Evolutionary conservation across 768 basidiomycete species (phyloP).

Genomic region (Pluteus cervinus): DNA sequence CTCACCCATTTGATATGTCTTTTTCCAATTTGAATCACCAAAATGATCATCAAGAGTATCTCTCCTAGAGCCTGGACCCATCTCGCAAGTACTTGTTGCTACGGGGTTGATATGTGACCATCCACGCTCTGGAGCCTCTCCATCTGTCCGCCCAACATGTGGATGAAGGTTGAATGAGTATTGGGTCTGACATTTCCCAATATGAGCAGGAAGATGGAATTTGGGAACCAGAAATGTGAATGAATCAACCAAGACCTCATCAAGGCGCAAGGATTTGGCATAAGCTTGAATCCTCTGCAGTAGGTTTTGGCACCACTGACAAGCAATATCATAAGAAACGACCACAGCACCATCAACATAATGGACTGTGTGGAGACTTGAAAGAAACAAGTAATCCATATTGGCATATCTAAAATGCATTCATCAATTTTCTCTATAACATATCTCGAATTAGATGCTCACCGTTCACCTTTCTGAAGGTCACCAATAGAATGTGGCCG

Average conservation of each 20-base stretch:
- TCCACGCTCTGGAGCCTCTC: slow-evolving; percentile 19
- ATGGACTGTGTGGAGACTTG: slow-evolving; percentile 4
- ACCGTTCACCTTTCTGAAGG: slow-evolving; percentile 3
- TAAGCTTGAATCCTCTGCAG: slow-evolving; percentile 8
- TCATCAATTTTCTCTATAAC: no score
- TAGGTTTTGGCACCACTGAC: slow-evolving; percentile 21
- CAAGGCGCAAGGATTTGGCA: slow-evolving; percentile 4
- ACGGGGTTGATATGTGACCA: slow-evolving; percentile 21
- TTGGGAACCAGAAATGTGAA: slow-evolving; percentile 1
- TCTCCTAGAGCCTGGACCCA: slow-evolving; percentile 21
- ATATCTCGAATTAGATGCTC: no score
- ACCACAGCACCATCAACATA: slow-evolving; percentile 7
- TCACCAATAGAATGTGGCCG: slow-evolving; percentile 4
- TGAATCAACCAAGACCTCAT: background rate
- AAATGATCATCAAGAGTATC: slow-evolving; percentile 32
- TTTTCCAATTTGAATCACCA: slow-evolving; percentile 28
- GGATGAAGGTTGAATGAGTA: slow-evolving; percentile 17
- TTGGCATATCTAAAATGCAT: slow-evolving; percentile 18
- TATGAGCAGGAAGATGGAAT: slow-evolving; percentile 2
- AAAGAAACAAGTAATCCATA: slow-evolving; percentile 17
- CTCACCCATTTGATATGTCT: no score
- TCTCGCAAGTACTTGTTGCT: slow-evolving; percentile 28
- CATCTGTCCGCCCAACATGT: slow-evolving; percentile 23
- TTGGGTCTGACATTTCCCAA: background rate
- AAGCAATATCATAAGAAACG: slow-evolving; percentile 25